Evolutionary conservation across 768 basidiomycete species (phyloP).

Genomic region (Calocybe gangraenosa): DNA sequence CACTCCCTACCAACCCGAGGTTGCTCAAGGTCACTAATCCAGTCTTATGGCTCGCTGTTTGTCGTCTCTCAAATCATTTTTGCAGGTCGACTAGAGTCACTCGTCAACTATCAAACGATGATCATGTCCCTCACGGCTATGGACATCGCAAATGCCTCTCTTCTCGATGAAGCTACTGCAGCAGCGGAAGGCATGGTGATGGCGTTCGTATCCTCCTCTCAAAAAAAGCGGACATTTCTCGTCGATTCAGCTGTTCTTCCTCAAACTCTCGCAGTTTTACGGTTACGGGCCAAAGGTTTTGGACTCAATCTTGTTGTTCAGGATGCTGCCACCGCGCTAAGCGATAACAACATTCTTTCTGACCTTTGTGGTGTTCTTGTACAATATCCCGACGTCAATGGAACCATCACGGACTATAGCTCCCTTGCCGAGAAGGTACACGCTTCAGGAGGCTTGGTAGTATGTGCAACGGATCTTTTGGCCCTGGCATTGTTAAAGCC

Average conservation of each 20-base stretch:
- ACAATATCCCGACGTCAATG: constrained; percentile 93
- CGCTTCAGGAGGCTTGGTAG: constrained; percentile 70
- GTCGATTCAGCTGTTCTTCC: constrained; percentile 82
- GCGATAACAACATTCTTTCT: constrained; percentile 47
- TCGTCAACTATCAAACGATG: constrained; percentile 97
- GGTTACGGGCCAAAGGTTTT: constrained; percentile 90
- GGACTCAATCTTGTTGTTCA: constrained; percentile 79
- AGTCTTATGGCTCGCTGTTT: not conserved
- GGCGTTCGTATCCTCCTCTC: constrained; percentile 64
- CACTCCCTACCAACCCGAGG: constrained; percentile 95
- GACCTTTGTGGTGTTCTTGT: constrained; percentile 85
- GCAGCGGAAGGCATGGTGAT: constrained; percentile 98
- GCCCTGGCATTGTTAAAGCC: constrained; percentile 91
- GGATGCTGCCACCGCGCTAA: constrained; percentile 46
- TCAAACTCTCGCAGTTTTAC: constrained; percentile 87
- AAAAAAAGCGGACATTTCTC: constrained; percentile 79
- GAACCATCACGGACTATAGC: constrained; percentile 71
- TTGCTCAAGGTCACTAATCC: constrained; percentile 79
- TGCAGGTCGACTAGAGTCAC: constrained; percentile 88
- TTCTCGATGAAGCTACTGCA: constrained; percentile 93
- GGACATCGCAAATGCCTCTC: constrained; percentile 93
- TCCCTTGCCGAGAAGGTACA: constrained; percentile 67
- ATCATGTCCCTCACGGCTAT: constrained; percentile 90
- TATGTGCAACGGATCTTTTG: constrained; percentile 88
- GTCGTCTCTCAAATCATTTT: constrained; percentile 2